Evolutionary conservation across 2,329 filamentous ascomycete species (phyloP), one percentile per base, ranked within the genome.

Genomic region (Aspergillus brunneoviolaceus): DNA sequence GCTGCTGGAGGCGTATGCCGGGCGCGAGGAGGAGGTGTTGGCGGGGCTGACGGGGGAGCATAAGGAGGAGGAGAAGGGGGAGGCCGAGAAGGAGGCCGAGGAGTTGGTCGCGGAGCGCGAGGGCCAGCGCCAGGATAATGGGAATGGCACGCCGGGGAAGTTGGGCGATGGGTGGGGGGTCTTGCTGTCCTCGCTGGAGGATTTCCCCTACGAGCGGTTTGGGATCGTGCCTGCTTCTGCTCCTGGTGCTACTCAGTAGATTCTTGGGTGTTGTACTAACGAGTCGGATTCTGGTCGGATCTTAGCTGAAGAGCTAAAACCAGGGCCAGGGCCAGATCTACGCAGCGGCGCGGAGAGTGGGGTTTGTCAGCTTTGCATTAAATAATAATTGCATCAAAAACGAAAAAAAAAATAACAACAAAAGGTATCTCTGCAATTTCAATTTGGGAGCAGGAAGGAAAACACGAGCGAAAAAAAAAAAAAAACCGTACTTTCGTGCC

Each of bases 31-130:
- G 11, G 86, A 92, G 72, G 91, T 99, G 2, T 79, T 99, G 23
- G 94, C 95, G 0, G 95, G 93, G 0, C 79, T 87, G 67, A 92
- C 89, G 25, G 90, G 90, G 1, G 87, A 89, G 77, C 89, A 86
- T 63, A 84, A 84, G 64, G 84, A 84, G 58, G 76, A 77, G 49
- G 82, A 82, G 72, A 80, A 70, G 69, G 68, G 71, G 5, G 70
- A 67, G 57, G 67, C 70, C 5, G 75, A 75, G 60, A 74, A 71
- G 63, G 78, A 76, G 60, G 76, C 73, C 42, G 74, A 77, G 59
- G 73, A 72, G 31, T 67, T 74, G 12, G 76, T 78, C 6, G 39
- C 39, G 14, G 39, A 7, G 39, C 14, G 39, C 14, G 39, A 45
- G 16, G 39, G 39, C 55, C 70, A 62, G 58, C 68, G 76, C 49